Evolutionary conservation across 495 filamentous ascomycete genomes (phyloP).

Genomic region (Cercophora samala): DNA sequence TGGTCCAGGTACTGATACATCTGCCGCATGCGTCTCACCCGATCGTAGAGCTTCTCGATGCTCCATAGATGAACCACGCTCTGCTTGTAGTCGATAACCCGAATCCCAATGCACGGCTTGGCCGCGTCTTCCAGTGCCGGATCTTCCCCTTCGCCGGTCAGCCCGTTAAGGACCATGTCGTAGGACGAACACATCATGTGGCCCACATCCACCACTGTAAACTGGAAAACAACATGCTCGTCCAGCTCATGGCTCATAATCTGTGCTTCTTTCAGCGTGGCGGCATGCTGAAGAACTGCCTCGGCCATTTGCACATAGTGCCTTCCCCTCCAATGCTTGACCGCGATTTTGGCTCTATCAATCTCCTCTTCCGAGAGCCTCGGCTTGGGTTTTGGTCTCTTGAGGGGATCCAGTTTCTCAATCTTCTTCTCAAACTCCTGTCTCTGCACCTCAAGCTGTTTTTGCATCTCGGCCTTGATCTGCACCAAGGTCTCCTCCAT

Average conservation of each 20-base stretch:
- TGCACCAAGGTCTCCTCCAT: slow-evolving; percentile 82
- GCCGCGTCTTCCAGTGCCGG: slow-evolving; percentile 71
- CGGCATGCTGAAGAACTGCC: slow-evolving; percentile 80
- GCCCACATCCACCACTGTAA: slow-evolving; percentile 83
- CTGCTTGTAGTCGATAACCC: slow-evolving; percentile 89
- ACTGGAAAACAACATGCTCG: slow-evolving; percentile 92
- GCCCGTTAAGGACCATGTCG: slow-evolving; percentile 90
- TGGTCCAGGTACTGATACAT: slow-evolving; percentile 94
- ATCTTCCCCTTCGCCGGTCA: slow-evolving; percentile 84
- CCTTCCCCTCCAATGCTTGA: slow-evolving; percentile 75
- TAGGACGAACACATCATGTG: slow-evolving; percentile 90
- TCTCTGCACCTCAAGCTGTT: slow-evolving; percentile 69
- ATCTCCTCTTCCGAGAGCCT: slow-evolving; percentile 68
- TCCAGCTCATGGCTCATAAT: slow-evolving; percentile 97
- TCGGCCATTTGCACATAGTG: slow-evolving; percentile 96
- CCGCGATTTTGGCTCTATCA: slow-evolving; percentile 59
- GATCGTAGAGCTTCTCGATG: slow-evolving; percentile 81
- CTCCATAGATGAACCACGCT: slow-evolving; percentile 91
- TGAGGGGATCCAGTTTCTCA: slow-evolving; percentile 47
- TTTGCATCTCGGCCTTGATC: slow-evolving; percentile 83
- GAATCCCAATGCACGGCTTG: slow-evolving; percentile 88
- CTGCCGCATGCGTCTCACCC: slow-evolving; percentile 88
- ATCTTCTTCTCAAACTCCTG: slow-evolving; percentile 68
- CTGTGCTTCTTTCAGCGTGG: slow-evolving; percentile 89
- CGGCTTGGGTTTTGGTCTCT: slow-evolving; percentile 52